Evolutionary conservation across 495 filamentous ascomycete genomes (phyloP).

Genomic region (Immersiella caudata): DNA sequence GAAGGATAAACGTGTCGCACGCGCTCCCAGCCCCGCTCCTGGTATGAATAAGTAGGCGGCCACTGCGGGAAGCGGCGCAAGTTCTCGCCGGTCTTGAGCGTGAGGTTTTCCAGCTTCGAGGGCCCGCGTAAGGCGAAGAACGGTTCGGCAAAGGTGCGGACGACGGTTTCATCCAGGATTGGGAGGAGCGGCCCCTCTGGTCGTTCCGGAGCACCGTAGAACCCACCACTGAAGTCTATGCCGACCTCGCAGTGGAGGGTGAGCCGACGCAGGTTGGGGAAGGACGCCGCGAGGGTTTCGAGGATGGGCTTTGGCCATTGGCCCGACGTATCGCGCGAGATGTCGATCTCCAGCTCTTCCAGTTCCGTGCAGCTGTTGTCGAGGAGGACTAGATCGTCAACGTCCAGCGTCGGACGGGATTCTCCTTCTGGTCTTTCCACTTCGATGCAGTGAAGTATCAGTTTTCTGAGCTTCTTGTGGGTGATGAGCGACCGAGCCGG

Average conservation of each 20-base stretch:
- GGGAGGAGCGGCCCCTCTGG: neutral
- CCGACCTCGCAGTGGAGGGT: slow-evolving; percentile 10
- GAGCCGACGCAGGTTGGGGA: slow-evolving; percentile 7
- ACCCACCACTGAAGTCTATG: neutral
- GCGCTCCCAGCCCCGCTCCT: neutral
- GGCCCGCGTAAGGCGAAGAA: slow-evolving; percentile 9
- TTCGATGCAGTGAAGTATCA: slow-evolving; percentile 15
- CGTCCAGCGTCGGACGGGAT: neutral
- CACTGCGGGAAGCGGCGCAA: slow-evolving; percentile 19
- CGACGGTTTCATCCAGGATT: slow-evolving; percentile 1
- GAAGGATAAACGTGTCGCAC: neutral
- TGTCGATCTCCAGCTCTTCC: slow-evolving; percentile 14
- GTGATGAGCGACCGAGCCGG: neutral
- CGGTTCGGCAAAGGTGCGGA: slow-evolving; percentile 6
- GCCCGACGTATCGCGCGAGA: slow-evolving; percentile 5
- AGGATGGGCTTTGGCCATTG: slow-evolving; percentile 8
- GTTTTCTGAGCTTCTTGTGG: neutral
- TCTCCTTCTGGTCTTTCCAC: neutral
- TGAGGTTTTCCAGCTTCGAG: slow-evolving; percentile 5
- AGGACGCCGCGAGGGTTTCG: neutral
- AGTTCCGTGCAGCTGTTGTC: slow-evolving; percentile 2
- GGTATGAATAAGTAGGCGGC: neutral
- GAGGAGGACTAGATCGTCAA: neutral
- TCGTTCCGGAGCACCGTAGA: neutral
- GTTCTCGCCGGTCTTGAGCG: slow-evolving; percentile 10